phyloP scores from a whole-genome alignment of 805 yeast species.

The Zygoascus bituminiphila region DNA sequence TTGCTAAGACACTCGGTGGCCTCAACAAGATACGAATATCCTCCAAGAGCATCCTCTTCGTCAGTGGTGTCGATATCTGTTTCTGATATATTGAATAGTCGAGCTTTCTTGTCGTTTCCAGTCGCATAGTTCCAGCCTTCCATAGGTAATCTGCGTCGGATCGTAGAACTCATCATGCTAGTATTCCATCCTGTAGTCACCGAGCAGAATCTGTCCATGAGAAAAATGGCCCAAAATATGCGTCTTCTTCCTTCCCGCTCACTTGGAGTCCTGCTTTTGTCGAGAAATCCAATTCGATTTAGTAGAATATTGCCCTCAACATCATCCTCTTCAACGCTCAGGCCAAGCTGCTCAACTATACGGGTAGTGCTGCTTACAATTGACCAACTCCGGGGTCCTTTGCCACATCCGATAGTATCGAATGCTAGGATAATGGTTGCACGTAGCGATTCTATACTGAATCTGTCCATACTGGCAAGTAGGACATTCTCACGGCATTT shows the following conservation, averaged over 20 bases:
- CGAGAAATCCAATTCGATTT: slow-evolving; percentile 10
- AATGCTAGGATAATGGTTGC: slow-evolving; percentile 14
- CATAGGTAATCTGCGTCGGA: slow-evolving; percentile 10
- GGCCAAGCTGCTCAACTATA: slow-evolving; percentile 13
- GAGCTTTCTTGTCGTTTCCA: slow-evolving; percentile 3
- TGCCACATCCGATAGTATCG: slow-evolving; percentile 14
- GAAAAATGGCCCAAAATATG: slow-evolving; percentile 13
- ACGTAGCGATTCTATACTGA: slow-evolving; percentile 13
- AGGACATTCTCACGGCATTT: slow-evolving; percentile 12
- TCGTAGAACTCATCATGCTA: slow-evolving; percentile 11
- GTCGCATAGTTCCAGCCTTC: slow-evolving; percentile 9
- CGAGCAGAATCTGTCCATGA: slow-evolving; percentile 15
- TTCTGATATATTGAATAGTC: slow-evolving; percentile 12
- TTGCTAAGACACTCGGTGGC: slow-evolving; percentile 11
- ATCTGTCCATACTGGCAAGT: slow-evolving; percentile 11
- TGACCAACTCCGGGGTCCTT: slow-evolving; percentile 18
- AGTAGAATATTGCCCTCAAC: slow-evolving; percentile 7
- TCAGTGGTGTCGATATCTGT: slow-evolving; percentile 5
- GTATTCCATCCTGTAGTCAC: slow-evolving; percentile 17
- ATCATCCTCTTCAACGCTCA: slow-evolving; percentile 13
- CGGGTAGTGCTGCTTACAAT: slow-evolving; percentile 12
- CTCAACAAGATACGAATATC: slow-evolving; percentile 13
- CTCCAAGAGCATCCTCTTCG: slow-evolving; percentile 14
- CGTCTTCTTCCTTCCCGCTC: slow-evolving; percentile 14
- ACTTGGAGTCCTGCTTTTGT: slow-evolving; percentile 6